Evolutionary conservation across 2,329 filamentous ascomycete genomes (phyloP).

Genomic region (Xenoacremonium recifei): DNA sequence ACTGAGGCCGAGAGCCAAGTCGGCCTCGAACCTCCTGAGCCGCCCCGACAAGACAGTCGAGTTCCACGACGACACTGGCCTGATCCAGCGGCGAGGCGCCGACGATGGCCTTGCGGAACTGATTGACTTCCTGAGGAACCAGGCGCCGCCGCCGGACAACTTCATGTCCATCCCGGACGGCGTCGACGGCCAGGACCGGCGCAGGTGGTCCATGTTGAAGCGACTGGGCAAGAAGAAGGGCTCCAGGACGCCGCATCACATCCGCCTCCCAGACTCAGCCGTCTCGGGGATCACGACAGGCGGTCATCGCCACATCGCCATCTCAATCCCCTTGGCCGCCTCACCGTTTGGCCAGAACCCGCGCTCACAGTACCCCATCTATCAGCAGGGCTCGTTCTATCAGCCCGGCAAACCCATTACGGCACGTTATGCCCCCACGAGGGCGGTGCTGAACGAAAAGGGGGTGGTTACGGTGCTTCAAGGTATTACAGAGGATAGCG

Average conservation of each 20-base stretch:
- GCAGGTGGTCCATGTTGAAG: slow-evolving; percentile 42
- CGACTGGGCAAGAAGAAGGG: slow-evolving; percentile 38
- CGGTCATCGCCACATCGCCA: slow-evolving; percentile 58
- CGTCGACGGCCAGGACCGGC: slow-evolving; percentile 29
- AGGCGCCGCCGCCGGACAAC: slow-evolving; percentile 48
- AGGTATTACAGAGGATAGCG: slow-evolving; percentile 25
- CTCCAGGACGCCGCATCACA: slow-evolving; percentile 27
- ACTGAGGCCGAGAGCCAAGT: slow-evolving; percentile 21
- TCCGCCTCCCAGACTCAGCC: slow-evolving; percentile 53
- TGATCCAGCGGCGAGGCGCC: slow-evolving; percentile 12
- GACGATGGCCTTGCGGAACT: slow-evolving; percentile 35
- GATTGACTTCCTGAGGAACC: slow-evolving; percentile 49
- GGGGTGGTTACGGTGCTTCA: slow-evolving; percentile 36
- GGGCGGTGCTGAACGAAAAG: slow-evolving; percentile 33
- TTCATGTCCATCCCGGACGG: slow-evolving; percentile 46
- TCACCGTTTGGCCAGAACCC: slow-evolving; percentile 38
- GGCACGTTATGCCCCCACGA: slow-evolving; percentile 21
- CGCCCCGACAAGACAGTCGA: slow-evolving; percentile 11
- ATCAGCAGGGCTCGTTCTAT: slow-evolving; percentile 13
- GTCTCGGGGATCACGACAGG: slow-evolving; percentile 52
- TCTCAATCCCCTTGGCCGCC: slow-evolving; percentile 56
- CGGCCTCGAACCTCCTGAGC: slow-evolving; percentile 20
- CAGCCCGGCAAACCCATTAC: slow-evolving; percentile 12
- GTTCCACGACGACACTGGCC: slow-evolving; percentile 20
- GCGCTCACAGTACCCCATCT: slow-evolving; percentile 34